These are phyloP conservation scores for Fusarium staphyleae DNA, from an alignment of 2,329 filamentous ascomycete genomes.

Conservation along the genomic window DNA sequence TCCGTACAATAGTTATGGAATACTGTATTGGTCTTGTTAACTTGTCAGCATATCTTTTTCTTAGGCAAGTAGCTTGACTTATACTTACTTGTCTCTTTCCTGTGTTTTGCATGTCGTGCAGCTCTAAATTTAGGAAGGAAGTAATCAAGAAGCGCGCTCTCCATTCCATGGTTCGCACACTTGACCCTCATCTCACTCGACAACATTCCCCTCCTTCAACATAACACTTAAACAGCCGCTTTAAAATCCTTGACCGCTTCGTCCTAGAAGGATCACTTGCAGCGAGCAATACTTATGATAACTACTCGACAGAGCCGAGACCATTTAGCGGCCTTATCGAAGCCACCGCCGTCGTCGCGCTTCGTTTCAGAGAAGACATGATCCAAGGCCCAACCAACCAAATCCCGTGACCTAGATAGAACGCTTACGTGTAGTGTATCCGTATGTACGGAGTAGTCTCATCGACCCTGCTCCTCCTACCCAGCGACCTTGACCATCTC, in stretches of 20 bases:
- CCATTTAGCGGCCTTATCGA: not conserved
- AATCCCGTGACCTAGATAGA: not conserved
- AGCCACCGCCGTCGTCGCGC: not conserved
- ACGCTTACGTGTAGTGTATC: too few species aligned
- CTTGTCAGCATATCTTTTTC: too few species aligned
- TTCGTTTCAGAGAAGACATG: slow-evolving; percentile 9
- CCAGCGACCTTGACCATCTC: too few species aligned
- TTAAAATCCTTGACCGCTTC: not conserved
- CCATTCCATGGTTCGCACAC: too few species aligned
- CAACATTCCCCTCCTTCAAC: not conserved
- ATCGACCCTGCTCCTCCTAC: not conserved
- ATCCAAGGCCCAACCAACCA: slow-evolving; percentile 1
- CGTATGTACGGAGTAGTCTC: too few species aligned
- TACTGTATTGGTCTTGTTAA: too few species aligned
- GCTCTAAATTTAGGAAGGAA: not conserved
- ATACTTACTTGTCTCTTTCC: not conserved
- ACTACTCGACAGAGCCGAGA: not conserved
- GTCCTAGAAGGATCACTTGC: not conserved
- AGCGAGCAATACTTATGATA: not conserved
- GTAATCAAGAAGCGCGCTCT: not conserved
- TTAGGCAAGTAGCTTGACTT: too few species aligned
- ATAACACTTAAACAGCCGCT: too few species aligned
- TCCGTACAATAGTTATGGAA: too few species aligned
- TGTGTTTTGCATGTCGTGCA: slow-evolving; percentile 3
- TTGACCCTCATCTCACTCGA: too few species aligned